Evolutionary conservation across 495 filamentous ascomycete genomes (phyloP).

Genomic region (Penicillium herquei): DNA sequence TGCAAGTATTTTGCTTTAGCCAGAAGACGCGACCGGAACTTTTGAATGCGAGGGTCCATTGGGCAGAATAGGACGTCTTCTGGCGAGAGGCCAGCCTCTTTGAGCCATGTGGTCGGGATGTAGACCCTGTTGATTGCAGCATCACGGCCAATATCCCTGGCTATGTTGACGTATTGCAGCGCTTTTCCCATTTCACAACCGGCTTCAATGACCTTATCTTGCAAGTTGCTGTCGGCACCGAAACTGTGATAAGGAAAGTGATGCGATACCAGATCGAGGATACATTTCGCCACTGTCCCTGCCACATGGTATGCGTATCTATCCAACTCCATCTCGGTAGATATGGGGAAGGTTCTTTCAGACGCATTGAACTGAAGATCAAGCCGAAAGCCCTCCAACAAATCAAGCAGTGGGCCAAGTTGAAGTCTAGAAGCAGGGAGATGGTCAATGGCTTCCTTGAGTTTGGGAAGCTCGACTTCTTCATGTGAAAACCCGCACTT

Average conservation of each 20-base stretch:
- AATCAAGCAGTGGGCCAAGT: constrained; percentile 51
- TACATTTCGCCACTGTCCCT: constrained; percentile 65
- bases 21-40: constrained; percentile 51
- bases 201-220: constrained; percentile 32
- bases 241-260: constrained; percentile 27
- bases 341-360: constrained; percentile 48
- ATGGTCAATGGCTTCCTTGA: constrained; percentile 28
- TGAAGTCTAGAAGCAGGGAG: constrained; percentile 55
- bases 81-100: constrained; percentile 50
- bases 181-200: constrained; percentile 64
- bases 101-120: constrained; percentile 59
- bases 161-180: constrained; percentile 69
- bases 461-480: background rate
- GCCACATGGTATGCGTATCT: constrained; percentile 60
- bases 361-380: constrained; percentile 51
- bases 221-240: background rate
- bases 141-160: constrained; percentile 64
- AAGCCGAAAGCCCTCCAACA: constrained; percentile 60
- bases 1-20: constrained; percentile 56
- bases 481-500: background rate
- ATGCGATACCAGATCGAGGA: constrained; percentile 59
- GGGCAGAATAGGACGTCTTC: constrained; percentile 51
- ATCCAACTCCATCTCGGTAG: constrained; percentile 52
- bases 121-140: constrained; percentile 61
- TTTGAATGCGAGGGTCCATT: constrained; percentile 33